These are phyloP conservation scores for Fusarium sp. DNA, from an alignment of 2,329 filamentous ascomycete species.

Conservation along the genomic window DNA sequence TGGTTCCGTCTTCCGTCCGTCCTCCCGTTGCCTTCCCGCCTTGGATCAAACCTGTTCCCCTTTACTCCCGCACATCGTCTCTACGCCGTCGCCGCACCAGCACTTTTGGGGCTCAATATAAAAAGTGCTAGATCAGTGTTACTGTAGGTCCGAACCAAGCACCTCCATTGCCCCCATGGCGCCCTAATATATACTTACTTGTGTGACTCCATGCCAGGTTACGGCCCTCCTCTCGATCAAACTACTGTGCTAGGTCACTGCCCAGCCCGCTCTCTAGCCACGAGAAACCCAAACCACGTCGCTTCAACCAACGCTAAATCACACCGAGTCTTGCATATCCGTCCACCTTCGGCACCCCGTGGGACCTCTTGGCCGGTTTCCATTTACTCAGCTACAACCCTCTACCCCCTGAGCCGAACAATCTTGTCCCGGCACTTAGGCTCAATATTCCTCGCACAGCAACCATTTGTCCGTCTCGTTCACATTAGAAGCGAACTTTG, in stretches of 20 bases:
- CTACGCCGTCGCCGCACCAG: constrained; percentile 39
- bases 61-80: constrained; percentile 40
- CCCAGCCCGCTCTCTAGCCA: constrained; percentile 23
- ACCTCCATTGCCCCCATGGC: constrained; percentile 5
- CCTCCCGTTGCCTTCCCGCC: constrained; percentile 38
- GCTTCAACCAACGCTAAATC: constrained; percentile 35
- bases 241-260: constrained; percentile 27
- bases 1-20: constrained; percentile 40
- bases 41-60: constrained; percentile 35
- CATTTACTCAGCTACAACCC: constrained; percentile 20
- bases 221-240: constrained; percentile 27
- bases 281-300: constrained; percentile 29
- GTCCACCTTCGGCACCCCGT: constrained; percentile 22
- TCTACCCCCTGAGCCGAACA: constrained; percentile 31
- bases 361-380: constrained; percentile 22
- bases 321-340: constrained; percentile 34
- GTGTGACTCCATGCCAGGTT: constrained; percentile 31
- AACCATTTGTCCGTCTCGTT: background rate
- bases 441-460: constrained; percentile 7
- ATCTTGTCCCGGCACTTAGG: background rate
- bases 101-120: constrained; percentile 21
- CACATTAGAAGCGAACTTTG: background rate
- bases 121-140: constrained; percentile 9
- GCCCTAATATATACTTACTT: constrained; percentile 30
- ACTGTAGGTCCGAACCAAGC: constrained; percentile 11